Percentiles rank a stretch among this genome's conserved stretches.
These are phyloP conservation scores for Taiwanofungus camphoratus DNA, from an alignment of 1,284 basidiomycete genomes.

Conservation along the genomic window DNA sequence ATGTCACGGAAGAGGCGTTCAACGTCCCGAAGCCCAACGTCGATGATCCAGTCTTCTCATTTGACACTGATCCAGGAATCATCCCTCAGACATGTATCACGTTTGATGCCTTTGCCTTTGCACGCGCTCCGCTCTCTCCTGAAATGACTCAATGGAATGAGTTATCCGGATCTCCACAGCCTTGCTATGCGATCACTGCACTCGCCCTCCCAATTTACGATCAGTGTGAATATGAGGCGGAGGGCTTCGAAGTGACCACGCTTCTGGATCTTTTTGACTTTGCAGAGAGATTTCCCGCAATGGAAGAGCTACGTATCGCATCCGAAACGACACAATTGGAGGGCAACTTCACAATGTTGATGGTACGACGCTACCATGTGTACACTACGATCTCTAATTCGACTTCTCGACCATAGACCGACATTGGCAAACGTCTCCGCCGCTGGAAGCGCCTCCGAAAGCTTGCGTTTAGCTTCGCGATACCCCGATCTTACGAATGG, in stretches of 20 bases:
- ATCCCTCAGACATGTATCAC: slow-evolving; percentile 6
- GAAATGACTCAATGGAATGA: slow-evolving; percentile 5
- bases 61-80: not conserved
- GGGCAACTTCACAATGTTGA: not conserved
- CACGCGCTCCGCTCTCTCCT: slow-evolving; percentile 7
- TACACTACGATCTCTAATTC: too few relatives aligned
- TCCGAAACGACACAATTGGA: slow-evolving; percentile 2
- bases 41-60: not conserved
- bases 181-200: slow-evolving; percentile 9
- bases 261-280: slow-evolving; percentile 5
- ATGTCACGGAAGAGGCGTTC: not conserved
- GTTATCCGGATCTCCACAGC: not conserved
- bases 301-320: slow-evolving; percentile 9
- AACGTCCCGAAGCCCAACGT: not conserved
- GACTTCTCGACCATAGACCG: not conserved
- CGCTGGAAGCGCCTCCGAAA: slow-evolving; percentile 9
- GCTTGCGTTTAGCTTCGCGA: slow-evolving; percentile 4
- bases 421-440: not conserved
- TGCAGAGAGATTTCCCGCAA: slow-evolving; percentile 1
- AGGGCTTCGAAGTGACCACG: not conserved
- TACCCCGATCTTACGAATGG: not conserved
- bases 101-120: slow-evolving; percentile 11
- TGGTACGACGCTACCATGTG: too few relatives aligned
- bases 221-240: not conserved
- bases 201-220: slow-evolving; percentile 6